A percentile compares a stretch with the other conserved stretches of the same genome.
Conservation (phyloP, 371 early-diverging fungal species). For the Blastocladiella emersonii region DNA sequence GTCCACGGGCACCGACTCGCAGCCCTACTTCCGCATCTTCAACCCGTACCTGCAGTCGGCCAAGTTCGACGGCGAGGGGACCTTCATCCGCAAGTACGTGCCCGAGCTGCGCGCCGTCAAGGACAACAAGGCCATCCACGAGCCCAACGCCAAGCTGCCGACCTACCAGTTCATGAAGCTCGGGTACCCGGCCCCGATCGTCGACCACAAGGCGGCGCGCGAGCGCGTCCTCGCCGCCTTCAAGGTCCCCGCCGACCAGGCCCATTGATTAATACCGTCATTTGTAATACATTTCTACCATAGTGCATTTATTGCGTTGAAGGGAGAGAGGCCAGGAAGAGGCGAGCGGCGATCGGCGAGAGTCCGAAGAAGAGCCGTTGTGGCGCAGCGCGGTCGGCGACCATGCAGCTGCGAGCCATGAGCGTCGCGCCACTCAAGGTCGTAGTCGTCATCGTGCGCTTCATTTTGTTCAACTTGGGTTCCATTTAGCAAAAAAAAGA, state of each 20-base stretch:
- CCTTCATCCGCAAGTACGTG: conserved; percentile 27
- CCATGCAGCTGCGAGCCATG: too few species aligned
- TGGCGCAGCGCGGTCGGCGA: too few species aligned
- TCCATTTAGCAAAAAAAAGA: too few species aligned
- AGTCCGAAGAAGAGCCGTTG: too few species aligned
- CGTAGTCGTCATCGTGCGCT: too few species aligned
- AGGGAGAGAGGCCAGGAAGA: too few species aligned
- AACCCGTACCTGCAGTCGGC: conserved; percentile 33
- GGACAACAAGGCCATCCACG: conserved; percentile 20
- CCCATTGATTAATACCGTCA: too few species aligned
- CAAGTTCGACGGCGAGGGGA: conserved; percentile 41
- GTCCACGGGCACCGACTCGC: conserved; percentile 47
- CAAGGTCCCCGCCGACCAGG: neutral
- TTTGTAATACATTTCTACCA: too few species aligned
- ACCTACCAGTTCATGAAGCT: conserved; percentile 20
- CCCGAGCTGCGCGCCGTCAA: conserved; percentile 22
- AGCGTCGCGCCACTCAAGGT: too few species aligned
- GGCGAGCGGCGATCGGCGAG: too few species aligned
- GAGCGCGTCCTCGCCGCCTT: neutral
- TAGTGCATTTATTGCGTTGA: too few species aligned
- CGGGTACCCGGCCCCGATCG: conserved; percentile 12
- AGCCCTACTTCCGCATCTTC: conserved; percentile 56
- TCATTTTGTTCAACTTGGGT: too few species aligned
- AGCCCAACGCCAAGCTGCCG: conserved; percentile 17
- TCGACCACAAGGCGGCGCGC: neutral